A percentile compares a stretch with the other conserved stretches of the same genome.
Conservation (phyloP, 2,329 filamentous ascomycete genomes). For the Leptosphaerulina australis region DNA sequence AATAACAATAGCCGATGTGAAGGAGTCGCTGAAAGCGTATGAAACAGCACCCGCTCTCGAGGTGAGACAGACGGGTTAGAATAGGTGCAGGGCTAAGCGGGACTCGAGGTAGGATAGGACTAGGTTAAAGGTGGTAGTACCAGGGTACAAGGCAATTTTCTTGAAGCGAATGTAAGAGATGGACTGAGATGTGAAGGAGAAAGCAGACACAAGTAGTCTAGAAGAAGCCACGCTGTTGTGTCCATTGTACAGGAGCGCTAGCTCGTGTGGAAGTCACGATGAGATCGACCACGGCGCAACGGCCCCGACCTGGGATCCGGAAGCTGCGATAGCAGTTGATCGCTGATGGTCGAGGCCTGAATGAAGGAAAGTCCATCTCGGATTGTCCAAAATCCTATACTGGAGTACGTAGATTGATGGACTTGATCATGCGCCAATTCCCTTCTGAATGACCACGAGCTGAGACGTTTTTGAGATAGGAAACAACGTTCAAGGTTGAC, state of each 20-base stretch:
- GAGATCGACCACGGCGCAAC: neutral
- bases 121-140: conserved; percentile 12
- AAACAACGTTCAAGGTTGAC: no score
- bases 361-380: neutral
- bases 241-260: neutral
- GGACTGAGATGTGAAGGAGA: neutral
- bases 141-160: neutral
- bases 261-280: conserved; percentile 4
- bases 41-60: conserved; percentile 29
- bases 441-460: no score
- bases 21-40: conserved; percentile 28
- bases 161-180: neutral
- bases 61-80: conserved; percentile 22
- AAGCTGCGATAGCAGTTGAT: neutral
- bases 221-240: neutral
- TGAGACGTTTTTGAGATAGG: no score
- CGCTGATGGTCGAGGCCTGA: neutral
- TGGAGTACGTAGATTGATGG: no score
- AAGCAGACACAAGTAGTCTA: conserved; percentile 2
- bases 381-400: neutral
- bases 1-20: conserved; percentile 18
- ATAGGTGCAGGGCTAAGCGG: conserved; percentile 5
- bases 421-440: no score
- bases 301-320: neutral
- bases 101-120: conserved; percentile 18